Conservation (phyloP, 768 basidiomycete species). For the Amanita fuliginea region DNA sequence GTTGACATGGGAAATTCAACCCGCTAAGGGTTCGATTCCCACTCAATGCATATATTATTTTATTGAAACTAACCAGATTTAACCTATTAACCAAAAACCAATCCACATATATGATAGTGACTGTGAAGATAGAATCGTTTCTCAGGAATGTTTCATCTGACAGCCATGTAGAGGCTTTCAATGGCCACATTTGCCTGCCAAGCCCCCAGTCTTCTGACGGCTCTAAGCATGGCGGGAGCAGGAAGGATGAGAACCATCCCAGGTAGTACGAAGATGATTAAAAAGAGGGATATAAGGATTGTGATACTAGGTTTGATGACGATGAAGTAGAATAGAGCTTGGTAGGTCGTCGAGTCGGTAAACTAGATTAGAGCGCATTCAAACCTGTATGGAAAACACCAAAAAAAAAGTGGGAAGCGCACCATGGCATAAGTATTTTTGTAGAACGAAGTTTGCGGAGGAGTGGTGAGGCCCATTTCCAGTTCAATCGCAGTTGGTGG, state of each 20-base stretch:
- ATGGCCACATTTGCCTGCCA: slow-evolving; percentile 83
- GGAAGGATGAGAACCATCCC: slow-evolving; percentile 51
- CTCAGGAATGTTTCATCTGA: slow-evolving; percentile 16
- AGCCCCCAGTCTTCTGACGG: slow-evolving; percentile 53
- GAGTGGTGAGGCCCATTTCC: slow-evolving; percentile 29
- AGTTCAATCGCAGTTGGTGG: slow-evolving; percentile 35
- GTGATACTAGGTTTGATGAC: slow-evolving; percentile 81
- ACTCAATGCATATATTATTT: slow-evolving; percentile 47
- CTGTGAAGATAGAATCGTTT: not conserved
- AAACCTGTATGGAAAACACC: not conserved
- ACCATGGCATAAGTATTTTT: slow-evolving; percentile 78
- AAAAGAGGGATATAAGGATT: slow-evolving; percentile 43
- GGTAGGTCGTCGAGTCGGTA: slow-evolving; percentile 72
- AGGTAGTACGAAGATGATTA: slow-evolving; percentile 48
- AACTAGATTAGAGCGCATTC: slow-evolving; percentile 34
- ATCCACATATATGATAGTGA: not conserved
- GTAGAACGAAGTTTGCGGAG: slow-evolving; percentile 64
- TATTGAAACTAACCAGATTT: not conserved
- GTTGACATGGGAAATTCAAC: slow-evolving; percentile 23
- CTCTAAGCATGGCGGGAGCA: slow-evolving; percentile 55
- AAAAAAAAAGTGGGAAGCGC: slow-evolving; percentile 14
- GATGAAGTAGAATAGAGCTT: slow-evolving; percentile 81
- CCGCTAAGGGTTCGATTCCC: slow-evolving; percentile 77
- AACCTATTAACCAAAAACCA: not conserved
- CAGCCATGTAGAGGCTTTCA: slow-evolving; percentile 48